These are phyloP conservation scores for Thelonectria blattea DNA, from an alignment of 2,329 filamentous ascomycete species.

Conservation along the genomic window DNA sequence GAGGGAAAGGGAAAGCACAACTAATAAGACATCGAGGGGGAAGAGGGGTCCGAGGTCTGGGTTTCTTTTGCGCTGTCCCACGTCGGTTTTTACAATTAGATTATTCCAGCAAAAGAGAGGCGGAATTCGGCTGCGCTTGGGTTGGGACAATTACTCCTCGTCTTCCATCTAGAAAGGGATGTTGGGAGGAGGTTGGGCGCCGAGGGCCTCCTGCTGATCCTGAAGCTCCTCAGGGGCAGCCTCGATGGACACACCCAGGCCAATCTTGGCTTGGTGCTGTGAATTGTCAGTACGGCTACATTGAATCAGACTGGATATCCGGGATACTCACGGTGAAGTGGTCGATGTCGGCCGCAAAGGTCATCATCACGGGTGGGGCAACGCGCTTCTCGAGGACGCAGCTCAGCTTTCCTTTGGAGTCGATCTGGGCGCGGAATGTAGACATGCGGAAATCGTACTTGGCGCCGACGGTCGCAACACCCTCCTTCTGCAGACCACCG, in stretches of 20 bases:
- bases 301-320: not conserved
- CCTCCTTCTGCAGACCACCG: conserved; percentile 79
- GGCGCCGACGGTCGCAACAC: conserved; percentile 86
- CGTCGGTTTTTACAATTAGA: conserved; percentile 38
- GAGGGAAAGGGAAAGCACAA: conserved; percentile 27
- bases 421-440: conserved; percentile 93
- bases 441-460: conserved; percentile 99
- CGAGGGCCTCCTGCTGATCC: conserved; percentile 75
- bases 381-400: conserved; percentile 95
- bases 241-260: conserved; percentile 91
- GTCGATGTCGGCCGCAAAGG: conserved; percentile 95
- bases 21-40: conserved; percentile 41
- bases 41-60: conserved; percentile 26
- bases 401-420: conserved; percentile 92
- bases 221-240: conserved; percentile 83
- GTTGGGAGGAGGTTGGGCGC: conserved; percentile 57
- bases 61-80: conserved; percentile 33
- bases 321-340: conserved; percentile 80
- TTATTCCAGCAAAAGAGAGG: conserved; percentile 33
- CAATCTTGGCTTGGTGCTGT: conserved; percentile 93
- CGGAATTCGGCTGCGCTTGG: conserved; percentile 30
- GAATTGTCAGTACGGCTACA: conserved; percentile 37
- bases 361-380: conserved; percentile 88
- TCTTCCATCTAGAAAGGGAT: conserved; percentile 66
- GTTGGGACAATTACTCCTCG: conserved; percentile 18